These are phyloP conservation scores for Sporisorium graminicola DNA, from an alignment of 1,284 basidiomycete genomes.

Conservation along the genomic window DNA sequence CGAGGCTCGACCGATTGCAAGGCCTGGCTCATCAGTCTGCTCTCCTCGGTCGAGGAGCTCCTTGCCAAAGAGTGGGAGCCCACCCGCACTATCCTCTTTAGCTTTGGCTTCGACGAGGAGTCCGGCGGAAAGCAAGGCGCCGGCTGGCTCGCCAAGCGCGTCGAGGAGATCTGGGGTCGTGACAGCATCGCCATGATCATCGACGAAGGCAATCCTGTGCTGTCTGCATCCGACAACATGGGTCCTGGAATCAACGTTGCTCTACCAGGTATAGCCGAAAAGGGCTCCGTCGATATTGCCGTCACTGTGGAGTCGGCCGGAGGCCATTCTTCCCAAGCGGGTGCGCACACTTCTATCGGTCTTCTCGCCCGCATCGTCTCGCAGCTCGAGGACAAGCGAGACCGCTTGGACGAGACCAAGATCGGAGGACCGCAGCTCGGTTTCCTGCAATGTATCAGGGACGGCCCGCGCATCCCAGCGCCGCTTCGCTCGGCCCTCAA, in stretches of 20 bases:
- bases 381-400: slow-evolving; percentile 45
- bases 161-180: slow-evolving; percentile 57
- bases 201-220: slow-evolving; percentile 61
- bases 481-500: slow-evolving; percentile 71
- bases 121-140: slow-evolving; percentile 63
- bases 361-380: slow-evolving; percentile 39
- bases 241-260: slow-evolving; percentile 56
- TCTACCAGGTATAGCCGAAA: slow-evolving; percentile 76
- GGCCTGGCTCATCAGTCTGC: slow-evolving; percentile 71
- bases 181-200: slow-evolving; percentile 62
- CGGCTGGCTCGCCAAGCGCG: slow-evolving; percentile 38
- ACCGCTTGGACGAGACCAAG: slow-evolving; percentile 32
- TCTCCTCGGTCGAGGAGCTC: slow-evolving; percentile 73
- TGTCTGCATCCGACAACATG: slow-evolving; percentile 33
- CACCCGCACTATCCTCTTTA: slow-evolving; percentile 73
- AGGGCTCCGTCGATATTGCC: slow-evolving; percentile 74
- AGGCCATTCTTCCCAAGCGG: slow-evolving; percentile 76
- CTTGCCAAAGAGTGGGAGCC: slow-evolving; percentile 71
- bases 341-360: slow-evolving; percentile 46
- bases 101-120: slow-evolving; percentile 82
- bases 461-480: slow-evolving; percentile 72
- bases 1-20: slow-evolving; percentile 69
- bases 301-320: slow-evolving; percentile 72
- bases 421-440: slow-evolving; percentile 63
- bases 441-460: slow-evolving; percentile 73